A percentile compares a stretch with the other conserved stretches of the same genome.
Evolutionary conservation across 352 stramenopile species (phyloP).

Genomic region (Phytophthora boehmeriae): DNA sequence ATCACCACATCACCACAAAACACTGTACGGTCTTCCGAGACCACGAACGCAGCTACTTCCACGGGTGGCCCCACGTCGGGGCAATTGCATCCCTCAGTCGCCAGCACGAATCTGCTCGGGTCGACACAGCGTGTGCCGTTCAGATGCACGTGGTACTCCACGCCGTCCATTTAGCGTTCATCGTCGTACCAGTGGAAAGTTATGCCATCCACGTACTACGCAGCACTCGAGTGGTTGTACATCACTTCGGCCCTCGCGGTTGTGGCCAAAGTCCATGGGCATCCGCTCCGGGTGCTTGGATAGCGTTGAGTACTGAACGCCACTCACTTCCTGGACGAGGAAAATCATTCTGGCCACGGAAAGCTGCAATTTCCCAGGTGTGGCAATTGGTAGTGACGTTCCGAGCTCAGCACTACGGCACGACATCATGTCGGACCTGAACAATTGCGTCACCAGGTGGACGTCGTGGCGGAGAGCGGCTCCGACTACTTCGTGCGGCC

Average conservation of each 20-base stretch:
- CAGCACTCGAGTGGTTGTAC: constrained; percentile 58
- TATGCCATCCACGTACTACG: constrained; percentile 89
- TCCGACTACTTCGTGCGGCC: too few relatives aligned
- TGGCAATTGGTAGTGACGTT: too few relatives aligned
- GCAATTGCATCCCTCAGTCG: constrained; percentile 82
- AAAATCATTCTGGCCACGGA: too few relatives aligned
- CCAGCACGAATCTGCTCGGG: constrained; percentile 67
- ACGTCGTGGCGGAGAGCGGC: too few relatives aligned
- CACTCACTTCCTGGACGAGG: too few relatives aligned
- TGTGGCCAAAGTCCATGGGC: constrained; percentile 93
- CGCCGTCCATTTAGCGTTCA: constrained; percentile 73
- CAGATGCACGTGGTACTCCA: constrained; percentile 73
- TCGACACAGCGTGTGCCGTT: constrained; percentile 86
- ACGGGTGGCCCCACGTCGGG: constrained; percentile 71
- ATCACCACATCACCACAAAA: constrained; percentile 84
- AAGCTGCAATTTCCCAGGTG: too few relatives aligned
- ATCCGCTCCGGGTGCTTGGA: constrained; percentile 70
- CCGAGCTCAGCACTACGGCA: too few relatives aligned
- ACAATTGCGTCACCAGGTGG: too few relatives aligned
- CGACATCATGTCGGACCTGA: too few relatives aligned
- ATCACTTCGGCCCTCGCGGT: constrained; percentile 84
- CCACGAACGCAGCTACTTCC: constrained; percentile 71
- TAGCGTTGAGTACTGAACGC: too few relatives aligned
- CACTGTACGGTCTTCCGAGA: constrained; percentile 72
- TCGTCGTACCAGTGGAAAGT: constrained; percentile 92